Evolutionary conservation across 805 yeast genomes (phyloP).

Genomic region (Candida bentonensis): DNA sequence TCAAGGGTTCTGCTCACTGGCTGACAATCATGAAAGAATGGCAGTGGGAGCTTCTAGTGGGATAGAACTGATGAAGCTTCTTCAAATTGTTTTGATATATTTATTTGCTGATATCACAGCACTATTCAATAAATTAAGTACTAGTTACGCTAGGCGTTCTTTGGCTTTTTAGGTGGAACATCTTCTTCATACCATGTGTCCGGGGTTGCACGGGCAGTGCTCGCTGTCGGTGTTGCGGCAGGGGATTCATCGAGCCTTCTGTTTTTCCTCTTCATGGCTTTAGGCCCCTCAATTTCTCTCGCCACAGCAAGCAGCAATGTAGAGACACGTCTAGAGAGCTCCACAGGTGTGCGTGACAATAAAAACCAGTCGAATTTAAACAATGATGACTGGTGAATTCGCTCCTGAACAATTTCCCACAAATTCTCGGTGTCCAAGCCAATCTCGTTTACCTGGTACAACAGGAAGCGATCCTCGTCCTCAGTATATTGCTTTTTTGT

Average conservation of each 20-base stretch:
- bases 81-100: no score
- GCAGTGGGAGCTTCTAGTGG: constrained; percentile 62
- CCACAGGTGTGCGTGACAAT: constrained; percentile 63
- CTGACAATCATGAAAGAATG: constrained; percentile 60
- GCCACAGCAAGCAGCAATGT: constrained; percentile 64
- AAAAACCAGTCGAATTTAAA: constrained; percentile 81
- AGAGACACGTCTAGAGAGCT: constrained; percentile 68
- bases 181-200: constrained; percentile 10
- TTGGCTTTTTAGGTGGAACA: not conserved
- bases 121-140: no score
- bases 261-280: constrained; percentile 17
- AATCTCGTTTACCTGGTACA: constrained; percentile 59
- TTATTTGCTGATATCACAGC: no score
- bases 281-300: constrained; percentile 44
- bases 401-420: constrained; percentile 60
- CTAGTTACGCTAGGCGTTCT: no score
- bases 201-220: constrained; percentile 8
- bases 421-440: constrained; percentile 71
- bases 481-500: constrained; percentile 54
- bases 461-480: constrained; percentile 77
- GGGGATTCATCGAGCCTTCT: constrained; percentile 10
- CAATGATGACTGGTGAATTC: constrained; percentile 54
- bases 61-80: constrained; percentile 15
- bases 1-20: constrained; percentile 48
- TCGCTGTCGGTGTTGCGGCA: constrained; percentile 3